phyloP scores from a whole-genome alignment of 73 alveolate genomes.

The Stentor coeruleus region DNA sequence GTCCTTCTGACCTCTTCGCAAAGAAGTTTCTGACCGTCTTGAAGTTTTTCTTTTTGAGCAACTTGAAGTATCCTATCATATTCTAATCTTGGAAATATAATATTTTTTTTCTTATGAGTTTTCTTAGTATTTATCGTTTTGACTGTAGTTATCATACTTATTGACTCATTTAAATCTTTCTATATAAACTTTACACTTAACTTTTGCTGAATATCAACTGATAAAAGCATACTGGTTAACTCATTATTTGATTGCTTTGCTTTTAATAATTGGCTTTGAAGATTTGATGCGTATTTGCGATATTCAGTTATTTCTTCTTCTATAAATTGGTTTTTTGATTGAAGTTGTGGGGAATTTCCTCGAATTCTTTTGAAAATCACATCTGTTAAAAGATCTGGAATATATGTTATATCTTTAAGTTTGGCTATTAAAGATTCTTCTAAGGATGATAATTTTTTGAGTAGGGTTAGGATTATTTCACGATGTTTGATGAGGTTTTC shows the following conservation, averaged over 20 bases:
- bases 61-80: not conserved
- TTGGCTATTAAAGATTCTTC: not conserved
- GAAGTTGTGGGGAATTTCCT: not conserved
- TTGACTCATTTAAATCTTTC: conserved; percentile 18
- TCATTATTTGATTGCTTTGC: not conserved
- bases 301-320: not conserved
- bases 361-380: not conserved
- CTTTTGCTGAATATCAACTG: conserved; percentile 1
- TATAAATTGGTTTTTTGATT: not conserved
- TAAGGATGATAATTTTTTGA: not conserved
- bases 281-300: not conserved
- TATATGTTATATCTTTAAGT: not conserved
- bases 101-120: not conserved
- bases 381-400: not conserved
- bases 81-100: not conserved
- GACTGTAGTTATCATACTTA: not conserved
- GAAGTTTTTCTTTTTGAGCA: not conserved
- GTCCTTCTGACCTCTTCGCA: conserved; percentile 14
- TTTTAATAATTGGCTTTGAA: not conserved
- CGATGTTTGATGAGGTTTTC: not conserved
- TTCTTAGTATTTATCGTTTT: not conserved
- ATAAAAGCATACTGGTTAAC: not conserved
- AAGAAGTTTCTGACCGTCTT: not conserved
- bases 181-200: not conserved
- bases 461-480: not conserved